Base-by-base conservation (phyloP, 176 grass and related monocot species). In the Eragrostis curvula region DNA sequence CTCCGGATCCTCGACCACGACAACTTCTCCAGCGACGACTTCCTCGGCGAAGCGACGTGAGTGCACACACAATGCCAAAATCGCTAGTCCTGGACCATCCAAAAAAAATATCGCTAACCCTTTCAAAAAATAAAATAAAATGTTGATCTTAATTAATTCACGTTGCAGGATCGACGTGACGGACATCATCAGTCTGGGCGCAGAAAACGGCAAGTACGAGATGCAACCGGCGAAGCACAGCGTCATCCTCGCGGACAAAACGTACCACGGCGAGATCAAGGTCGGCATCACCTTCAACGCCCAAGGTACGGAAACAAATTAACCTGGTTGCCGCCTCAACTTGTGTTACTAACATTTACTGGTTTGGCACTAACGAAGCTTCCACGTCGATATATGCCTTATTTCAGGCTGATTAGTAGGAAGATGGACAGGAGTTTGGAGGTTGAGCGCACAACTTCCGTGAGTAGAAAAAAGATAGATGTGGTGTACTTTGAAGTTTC, bases 141-240 rank as follows among this genome's bases (percentile, higher is more conserved):
- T n/a, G n/a, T n/a, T n/a, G n/a, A n/a, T n/a, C n/a, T n/a, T n/a
- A n/a, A n/a, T n/a, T n/a, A n/a, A n/a, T n/a, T n/a, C n/a, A n/a
- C n/a, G n/a, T n/a, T n/a, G 57, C 80, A 98, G 96, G 86, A 89
- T 98, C 81, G 82, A 89, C 61, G 60, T 98, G n/a, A 87, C 92
- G 1, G 92, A 93, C 56, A 46, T 98, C 16, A 87, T 98, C 67
- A 81, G 84, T 45, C 42, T 90, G 20, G 92, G 95, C 36, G 39
- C 85, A 69, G 95, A 97, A 73, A 61, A 75, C 0, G 92, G 96
- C 73, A 71, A 44, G 2, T 71, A 73, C 47, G 71, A 88, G 79
- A 71, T 85, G 72, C 83, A 59, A 16, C 78, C 79, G n/a, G 36
- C 84, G 17, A 98, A 82, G 77, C 80, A 95, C 84, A 95, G 63